Base-by-base conservation (phyloP, 2,329 filamentous ascomycete genomes). In the Aspergillus niger region DNA sequence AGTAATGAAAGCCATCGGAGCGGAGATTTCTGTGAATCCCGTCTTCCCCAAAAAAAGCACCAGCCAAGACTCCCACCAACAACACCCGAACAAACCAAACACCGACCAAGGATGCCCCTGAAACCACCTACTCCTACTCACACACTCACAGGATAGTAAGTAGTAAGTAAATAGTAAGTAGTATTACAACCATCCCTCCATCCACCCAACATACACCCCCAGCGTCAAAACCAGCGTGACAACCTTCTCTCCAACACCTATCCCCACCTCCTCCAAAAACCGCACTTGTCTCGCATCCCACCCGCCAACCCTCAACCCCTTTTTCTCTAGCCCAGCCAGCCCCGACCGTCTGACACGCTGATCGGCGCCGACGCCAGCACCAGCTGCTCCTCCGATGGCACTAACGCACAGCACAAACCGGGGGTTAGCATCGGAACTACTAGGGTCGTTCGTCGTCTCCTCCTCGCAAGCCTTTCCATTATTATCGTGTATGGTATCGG, bases 201-300 rank as follows among this genome's bases (percentile, higher is more conserved):
- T 58, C 58, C 66, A 62, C 17, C 69, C 69, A 52, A 76, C 66
- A 61, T 70, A 70, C 2, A 71, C 63, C 28, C 74, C 70, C 60
- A 75, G 44, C 36, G 72, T 68, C 57, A 77, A 62, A 54, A 74
- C 63, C 8, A 69, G 55, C 17, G 72, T 72, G 62, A 73, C 68
- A 47, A 77, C 39, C 65, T 57, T 65, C 28, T 58, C 62, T 36
- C 36, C 44, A 53, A 5, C 43, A 57, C 22, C 36, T 48, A 57
- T 32, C 58, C 22, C 47, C 15, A 59, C 49, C 49, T 57, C 55
- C 11, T 61, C 62, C 36, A 69, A 54, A 65, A 55, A 53, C 68
- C 69, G 20, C 60, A 53, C 22, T 39, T 50, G 47, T n/a, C 10
- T 50, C 5, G 15, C 47, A 15, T 73, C 72, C 32, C 68, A 64